A percentile compares a stretch with the other conserved stretches of the same genome.
phyloP scores from a whole-genome alignment of 176 grass and related monocot genomes.

The Lolium perenne region DNA sequence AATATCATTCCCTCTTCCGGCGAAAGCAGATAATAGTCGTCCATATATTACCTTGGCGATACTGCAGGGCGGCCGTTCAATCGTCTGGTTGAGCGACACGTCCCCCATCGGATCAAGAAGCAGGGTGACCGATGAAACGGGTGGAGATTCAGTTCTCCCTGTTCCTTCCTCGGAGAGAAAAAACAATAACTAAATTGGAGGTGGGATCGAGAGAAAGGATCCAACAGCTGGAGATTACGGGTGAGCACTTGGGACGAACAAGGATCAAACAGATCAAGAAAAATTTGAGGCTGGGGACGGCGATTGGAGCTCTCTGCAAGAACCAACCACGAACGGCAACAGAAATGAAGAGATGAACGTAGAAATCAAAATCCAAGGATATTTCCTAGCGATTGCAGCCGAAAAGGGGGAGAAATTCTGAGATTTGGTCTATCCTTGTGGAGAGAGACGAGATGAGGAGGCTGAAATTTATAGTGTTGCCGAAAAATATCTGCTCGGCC shows the following conservation, averaged over 20 bases:
- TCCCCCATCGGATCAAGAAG: constrained; percentile 47
- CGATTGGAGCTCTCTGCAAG: background rate
- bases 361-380: background rate
- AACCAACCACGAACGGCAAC: background rate
- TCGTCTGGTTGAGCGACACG: constrained; percentile 43
- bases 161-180: background rate
- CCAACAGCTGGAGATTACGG: background rate
- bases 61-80: constrained; percentile 2
- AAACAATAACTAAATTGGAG: background rate
- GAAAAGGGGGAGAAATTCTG: background rate
- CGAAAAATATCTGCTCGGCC: constrained; percentile 13
- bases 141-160: background rate
- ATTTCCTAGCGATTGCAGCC: background rate
- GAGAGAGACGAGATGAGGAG: background rate
- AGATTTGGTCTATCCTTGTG: background rate
- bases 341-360: constrained; percentile 7
- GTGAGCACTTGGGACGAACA: background rate
- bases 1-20: background rate
- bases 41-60: constrained; percentile 36
- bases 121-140: background rate
- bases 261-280: background rate
- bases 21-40: background rate
- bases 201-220: background rate
- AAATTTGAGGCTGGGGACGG: background rate
- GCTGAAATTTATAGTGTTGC: constrained; percentile 2